These are phyloP conservation scores for Tricholoma sp. DNA, from an alignment of 768 basidiomycete genomes.

Conservation along the genomic window DNA sequence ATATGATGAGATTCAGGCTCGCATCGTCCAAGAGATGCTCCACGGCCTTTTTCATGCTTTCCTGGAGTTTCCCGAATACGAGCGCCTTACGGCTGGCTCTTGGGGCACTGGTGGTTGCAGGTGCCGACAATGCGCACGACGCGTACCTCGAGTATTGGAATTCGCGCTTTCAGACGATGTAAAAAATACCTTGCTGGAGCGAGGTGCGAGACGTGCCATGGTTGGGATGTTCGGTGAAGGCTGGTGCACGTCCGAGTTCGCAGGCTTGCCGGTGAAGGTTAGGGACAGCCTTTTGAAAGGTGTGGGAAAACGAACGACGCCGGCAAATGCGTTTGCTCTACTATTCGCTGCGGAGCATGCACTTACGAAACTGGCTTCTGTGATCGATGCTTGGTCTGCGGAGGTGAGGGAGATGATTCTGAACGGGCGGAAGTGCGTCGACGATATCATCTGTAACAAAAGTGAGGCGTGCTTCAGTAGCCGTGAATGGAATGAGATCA, in stretches of 20 bases:
- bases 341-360: constrained; percentile 65
- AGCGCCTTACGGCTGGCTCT: constrained; percentile 62
- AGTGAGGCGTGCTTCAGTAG: constrained; percentile 64
- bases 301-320: constrained; percentile 62
- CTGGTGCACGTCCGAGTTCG: constrained; percentile 85
- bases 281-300: constrained; percentile 70
- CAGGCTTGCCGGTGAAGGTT: constrained; percentile 56
- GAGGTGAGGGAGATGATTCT: constrained; percentile 63
- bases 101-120: constrained; percentile 85
- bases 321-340: constrained; percentile 61
- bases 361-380: constrained; percentile 43
- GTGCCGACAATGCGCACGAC: constrained; percentile 77
- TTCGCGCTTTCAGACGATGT: constrained; percentile 79
- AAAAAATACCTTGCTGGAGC: constrained; percentile 62
- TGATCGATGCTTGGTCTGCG: constrained; percentile 72
- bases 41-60: constrained; percentile 88
- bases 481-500: constrained; percentile 67
- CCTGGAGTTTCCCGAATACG: constrained; percentile 75
- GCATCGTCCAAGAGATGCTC: constrained; percentile 83
- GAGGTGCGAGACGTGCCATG: constrained; percentile 68
- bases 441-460: constrained; percentile 54
- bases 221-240: constrained; percentile 85
- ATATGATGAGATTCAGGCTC: constrained; percentile 73
- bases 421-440: constrained; percentile 53
- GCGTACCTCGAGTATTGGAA: constrained; percentile 78